Evolutionary conservation across 768 basidiomycete genomes (phyloP).

Genomic region (Rhizopogon vesiculosus): DNA sequence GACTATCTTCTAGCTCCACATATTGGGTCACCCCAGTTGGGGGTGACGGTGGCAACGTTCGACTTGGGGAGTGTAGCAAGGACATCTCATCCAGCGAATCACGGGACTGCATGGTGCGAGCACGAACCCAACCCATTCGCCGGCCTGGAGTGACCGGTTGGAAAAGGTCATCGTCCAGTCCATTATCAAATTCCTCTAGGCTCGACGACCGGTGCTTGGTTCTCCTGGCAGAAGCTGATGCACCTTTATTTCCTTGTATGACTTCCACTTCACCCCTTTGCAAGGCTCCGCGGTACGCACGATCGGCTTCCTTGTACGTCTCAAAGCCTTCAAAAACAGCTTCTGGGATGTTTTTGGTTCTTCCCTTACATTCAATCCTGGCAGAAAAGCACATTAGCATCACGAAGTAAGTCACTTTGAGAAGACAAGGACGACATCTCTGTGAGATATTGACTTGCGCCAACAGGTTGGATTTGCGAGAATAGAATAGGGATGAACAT

Average conservation of each 20-base stretch:
- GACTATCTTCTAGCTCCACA: conserved; percentile 11
- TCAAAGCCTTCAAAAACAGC: conserved; percentile 39
- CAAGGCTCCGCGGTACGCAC: conserved; percentile 24
- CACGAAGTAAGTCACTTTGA: not conserved
- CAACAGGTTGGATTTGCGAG: conserved; percentile 19
- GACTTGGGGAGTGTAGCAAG: not conserved
- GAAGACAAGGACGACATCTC: conserved; percentile 9
- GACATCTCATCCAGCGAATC: conserved; percentile 6
- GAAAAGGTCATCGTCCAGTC: not conserved
- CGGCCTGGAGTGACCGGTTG: not conserved
- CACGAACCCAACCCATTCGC: not conserved
- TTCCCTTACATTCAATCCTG: conserved; percentile 44
- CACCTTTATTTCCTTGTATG: conserved; percentile 6
- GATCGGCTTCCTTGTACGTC: conserved; percentile 37
- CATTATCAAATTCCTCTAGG: conserved; percentile 10
- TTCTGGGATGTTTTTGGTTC: conserved; percentile 39
- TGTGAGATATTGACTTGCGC: conserved; percentile 17
- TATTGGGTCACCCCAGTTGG: conserved; percentile 21
- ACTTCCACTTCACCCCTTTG: conserved; percentile 23
- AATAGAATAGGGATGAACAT: conserved; percentile 5
- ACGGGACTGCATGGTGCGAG: conserved; percentile 6
- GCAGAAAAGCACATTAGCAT: conserved; percentile 5
- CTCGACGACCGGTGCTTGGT: conserved; percentile 10
- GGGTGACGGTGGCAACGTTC: conserved; percentile 16
- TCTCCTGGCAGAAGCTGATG: conserved; percentile 2